Evolutionary conservation across 1,284 basidiomycete species (phyloP).

Genomic region (Spongiforma sp.): DNA sequence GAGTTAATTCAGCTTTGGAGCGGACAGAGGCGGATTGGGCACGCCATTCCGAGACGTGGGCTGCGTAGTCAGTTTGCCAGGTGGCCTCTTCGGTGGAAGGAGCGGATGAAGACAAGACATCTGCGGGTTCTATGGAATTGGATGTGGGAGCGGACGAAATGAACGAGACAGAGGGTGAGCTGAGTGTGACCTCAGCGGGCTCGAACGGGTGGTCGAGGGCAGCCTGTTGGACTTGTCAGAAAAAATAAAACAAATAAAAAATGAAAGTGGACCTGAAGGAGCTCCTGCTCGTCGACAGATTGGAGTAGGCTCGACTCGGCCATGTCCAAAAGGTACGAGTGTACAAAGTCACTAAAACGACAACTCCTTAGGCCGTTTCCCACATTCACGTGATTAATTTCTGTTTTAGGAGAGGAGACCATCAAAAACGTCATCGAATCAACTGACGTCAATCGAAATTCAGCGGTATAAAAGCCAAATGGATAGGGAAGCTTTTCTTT

Average conservation of each 20-base stretch:
- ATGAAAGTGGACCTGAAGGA: slow-evolving; percentile 28
- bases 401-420: neutral
- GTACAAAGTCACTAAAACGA: too few species aligned
- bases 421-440: slow-evolving; percentile 24
- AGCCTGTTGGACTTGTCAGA: slow-evolving; percentile 20
- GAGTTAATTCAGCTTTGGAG: slow-evolving; percentile 73
- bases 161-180: slow-evolving; percentile 17
- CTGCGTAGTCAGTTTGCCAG: slow-evolving; percentile 72
- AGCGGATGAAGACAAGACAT: neutral
- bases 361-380: too few species aligned
- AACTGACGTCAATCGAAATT: slow-evolving; percentile 13
- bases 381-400: neutral
- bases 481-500: neutral
- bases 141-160: slow-evolving; percentile 4
- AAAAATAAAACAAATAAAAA: neutral
- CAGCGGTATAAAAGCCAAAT: slow-evolving; percentile 17
- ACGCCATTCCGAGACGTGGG: slow-evolving; percentile 74
- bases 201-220: slow-evolving; percentile 35
- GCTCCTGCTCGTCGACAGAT: slow-evolving; percentile 27
- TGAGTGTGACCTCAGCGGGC: slow-evolving; percentile 29
- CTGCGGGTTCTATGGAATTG: neutral
- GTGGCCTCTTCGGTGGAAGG: slow-evolving; percentile 34
- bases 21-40: slow-evolving; percentile 76
- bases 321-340: slow-evolving; percentile 18
- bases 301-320: slow-evolving; percentile 29